Conservation (phyloP, 441 rosid species). For the Erodium moschatum region DNA sequence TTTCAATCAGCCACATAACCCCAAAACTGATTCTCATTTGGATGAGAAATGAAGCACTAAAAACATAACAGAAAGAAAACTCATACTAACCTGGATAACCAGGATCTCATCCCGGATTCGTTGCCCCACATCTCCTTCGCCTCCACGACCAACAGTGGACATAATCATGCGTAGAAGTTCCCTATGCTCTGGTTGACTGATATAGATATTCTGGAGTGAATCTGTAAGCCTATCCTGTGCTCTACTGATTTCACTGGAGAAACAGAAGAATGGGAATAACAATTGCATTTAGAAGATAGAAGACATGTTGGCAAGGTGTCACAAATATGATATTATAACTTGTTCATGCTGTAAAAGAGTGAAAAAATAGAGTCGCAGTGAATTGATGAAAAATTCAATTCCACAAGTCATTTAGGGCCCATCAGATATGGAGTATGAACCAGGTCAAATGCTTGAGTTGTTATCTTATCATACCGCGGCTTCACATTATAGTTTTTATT, state of each 20-base stretch:
- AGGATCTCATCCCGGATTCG: slow-evolving; percentile 94
- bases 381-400: slow-evolving; percentile 4
- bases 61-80: slow-evolving; percentile 17
- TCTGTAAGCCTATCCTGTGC: slow-evolving; percentile 96
- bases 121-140: slow-evolving; percentile 98
- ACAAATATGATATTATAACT: background rate
- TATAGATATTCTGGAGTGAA: slow-evolving; percentile 54
- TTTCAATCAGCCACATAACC: slow-evolving; percentile 22
- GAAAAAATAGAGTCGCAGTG: too few species aligned
- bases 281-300: slow-evolving; percentile 5
- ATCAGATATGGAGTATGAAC: too few species aligned
- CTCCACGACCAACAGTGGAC: slow-evolving; percentile 97
- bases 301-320: background rate
- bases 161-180: slow-evolving; percentile 78
- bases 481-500: slow-evolving; percentile 97
- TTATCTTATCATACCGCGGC: slow-evolving; percentile 55
- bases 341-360: too few species aligned
- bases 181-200: slow-evolving; percentile 48
- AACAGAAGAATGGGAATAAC: slow-evolving; percentile 5
- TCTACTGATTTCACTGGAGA: slow-evolving; percentile 78
- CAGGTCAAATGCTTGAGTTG: slow-evolving; percentile 1
- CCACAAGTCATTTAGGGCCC: background rate
- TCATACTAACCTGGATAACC: slow-evolving; percentile 71
- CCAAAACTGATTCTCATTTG: slow-evolving; percentile 10
- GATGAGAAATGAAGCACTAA: slow-evolving; percentile 10